These are phyloP conservation scores for Rhodotorula paludigena DNA, from an alignment of 768 basidiomycete species.

Conservation along the genomic window DNA sequence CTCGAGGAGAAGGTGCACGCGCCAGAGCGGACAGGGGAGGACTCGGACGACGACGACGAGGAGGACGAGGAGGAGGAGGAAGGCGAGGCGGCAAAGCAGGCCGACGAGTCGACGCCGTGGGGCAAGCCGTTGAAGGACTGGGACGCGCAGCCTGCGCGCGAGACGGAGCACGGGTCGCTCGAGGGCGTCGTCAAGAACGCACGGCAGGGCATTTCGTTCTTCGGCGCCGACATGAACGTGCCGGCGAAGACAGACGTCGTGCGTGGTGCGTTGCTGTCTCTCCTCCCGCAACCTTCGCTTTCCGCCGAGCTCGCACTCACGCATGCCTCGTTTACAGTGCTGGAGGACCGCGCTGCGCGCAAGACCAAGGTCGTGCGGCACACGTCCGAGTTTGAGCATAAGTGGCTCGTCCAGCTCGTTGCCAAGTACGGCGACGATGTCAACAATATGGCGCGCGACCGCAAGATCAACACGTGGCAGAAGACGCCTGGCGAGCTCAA, in stretches of 20 bases:
- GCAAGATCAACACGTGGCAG: slow-evolving; percentile 74
- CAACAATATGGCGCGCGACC: slow-evolving; percentile 71
- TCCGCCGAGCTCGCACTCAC: background rate
- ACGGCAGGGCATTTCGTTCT: slow-evolving; percentile 34
- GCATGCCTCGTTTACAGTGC: no score
- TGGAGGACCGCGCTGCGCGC: slow-evolving; percentile 19
- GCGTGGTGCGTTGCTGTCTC: slow-evolving; percentile 6
- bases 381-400: slow-evolving; percentile 64
- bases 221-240: slow-evolving; percentile 1
- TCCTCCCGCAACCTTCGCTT: no score
- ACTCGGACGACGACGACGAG: slow-evolving; percentile 22
- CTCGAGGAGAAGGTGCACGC: slow-evolving; percentile 46
- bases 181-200: slow-evolving; percentile 2
- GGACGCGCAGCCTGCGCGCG: background rate
- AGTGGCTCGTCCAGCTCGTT: slow-evolving; percentile 64
- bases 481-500: slow-evolving; percentile 71
- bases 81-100: background rate
- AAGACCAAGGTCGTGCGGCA: slow-evolving; percentile 51
- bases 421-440: slow-evolving; percentile 66
- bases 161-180: background rate
- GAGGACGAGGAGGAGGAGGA: slow-evolving; percentile 17
- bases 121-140: slow-evolving; percentile 34
- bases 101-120: slow-evolving; percentile 20
- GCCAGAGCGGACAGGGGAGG: slow-evolving; percentile 38
- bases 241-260: slow-evolving; percentile 36